A percentile compares a stretch with the other conserved stretches of the same genome.
phyloP scores from a whole-genome alignment of 495 filamentous ascomycete species.

The Xanthoparmelia taractica region DNA sequence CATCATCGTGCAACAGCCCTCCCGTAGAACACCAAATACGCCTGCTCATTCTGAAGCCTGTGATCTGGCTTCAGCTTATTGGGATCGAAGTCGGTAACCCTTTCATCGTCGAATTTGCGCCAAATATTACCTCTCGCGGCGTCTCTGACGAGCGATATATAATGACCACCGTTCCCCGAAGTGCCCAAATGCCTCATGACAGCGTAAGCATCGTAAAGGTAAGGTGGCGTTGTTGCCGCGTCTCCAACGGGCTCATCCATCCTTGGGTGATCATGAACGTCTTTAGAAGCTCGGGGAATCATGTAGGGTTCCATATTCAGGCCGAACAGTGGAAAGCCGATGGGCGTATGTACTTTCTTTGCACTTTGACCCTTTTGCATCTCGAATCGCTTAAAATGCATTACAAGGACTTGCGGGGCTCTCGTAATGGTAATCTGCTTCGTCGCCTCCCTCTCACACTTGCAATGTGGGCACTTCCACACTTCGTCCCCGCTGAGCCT shows the following conservation, averaged over 20 bases:
- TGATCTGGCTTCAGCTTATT: slow-evolving; percentile 39
- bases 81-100: slow-evolving; percentile 51
- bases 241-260: slow-evolving; percentile 27
- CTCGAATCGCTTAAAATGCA: slow-evolving; percentile 69
- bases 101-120: slow-evolving; percentile 59
- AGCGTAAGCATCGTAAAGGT: slow-evolving; percentile 63
- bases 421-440: slow-evolving; percentile 69
- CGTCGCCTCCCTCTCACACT: slow-evolving; percentile 57
- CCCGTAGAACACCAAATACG: slow-evolving; percentile 63
- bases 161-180: slow-evolving; percentile 59
- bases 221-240: slow-evolving; percentile 52
- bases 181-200: slow-evolving; percentile 61
- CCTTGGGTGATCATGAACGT: slow-evolving; percentile 8
- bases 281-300: slow-evolving; percentile 14
- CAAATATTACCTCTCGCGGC: slow-evolving; percentile 48
- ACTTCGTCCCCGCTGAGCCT: slow-evolving; percentile 57
- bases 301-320: slow-evolving; percentile 48
- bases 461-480: slow-evolving; percentile 67
- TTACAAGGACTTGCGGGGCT: slow-evolving; percentile 61
- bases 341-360: slow-evolving; percentile 58
- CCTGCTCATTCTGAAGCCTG: slow-evolving; percentile 53
- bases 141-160: slow-evolving; percentile 58
- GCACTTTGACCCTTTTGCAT: slow-evolving; percentile 48
- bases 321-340: slow-evolving; percentile 59
- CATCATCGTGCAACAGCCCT: slow-evolving; percentile 45